Percentiles rank a stretch among this genome's conserved stretches.
Conservation (phyloP, 2,329 filamentous ascomycete genomes). For the Aureobasidium zeae region DNA sequence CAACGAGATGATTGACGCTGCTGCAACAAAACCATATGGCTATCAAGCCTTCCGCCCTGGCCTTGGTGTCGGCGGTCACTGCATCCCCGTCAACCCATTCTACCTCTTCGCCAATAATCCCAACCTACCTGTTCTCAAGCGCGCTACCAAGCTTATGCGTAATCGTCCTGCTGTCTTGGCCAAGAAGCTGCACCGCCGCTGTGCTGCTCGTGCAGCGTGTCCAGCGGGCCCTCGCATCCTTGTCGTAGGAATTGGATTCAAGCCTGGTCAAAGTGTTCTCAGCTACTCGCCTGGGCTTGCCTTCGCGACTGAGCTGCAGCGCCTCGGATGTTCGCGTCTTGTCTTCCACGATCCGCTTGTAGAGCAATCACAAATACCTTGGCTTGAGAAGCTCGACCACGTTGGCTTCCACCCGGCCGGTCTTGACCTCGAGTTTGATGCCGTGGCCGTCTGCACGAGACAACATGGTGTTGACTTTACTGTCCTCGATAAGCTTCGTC, state of each 20-base stretch:
- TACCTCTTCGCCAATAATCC: slow-evolving; percentile 42
- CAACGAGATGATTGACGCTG: slow-evolving; percentile 18
- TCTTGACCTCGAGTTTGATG: slow-evolving; percentile 18
- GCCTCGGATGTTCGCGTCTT: slow-evolving; percentile 16
- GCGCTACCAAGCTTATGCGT: slow-evolving; percentile 38
- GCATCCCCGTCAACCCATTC: slow-evolving; percentile 48
- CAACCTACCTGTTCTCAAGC: slow-evolving; percentile 39
- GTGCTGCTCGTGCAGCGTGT: slow-evolving; percentile 4
- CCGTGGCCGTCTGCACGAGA: slow-evolving; percentile 19
- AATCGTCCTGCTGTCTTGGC: slow-evolving; percentile 30
- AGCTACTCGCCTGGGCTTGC: slow-evolving; percentile 19
- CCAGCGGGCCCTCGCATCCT: slow-evolving; percentile 17
- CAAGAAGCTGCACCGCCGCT: slow-evolving; percentile 17
- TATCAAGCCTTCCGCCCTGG: slow-evolving; percentile 42
- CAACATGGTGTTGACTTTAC: slow-evolving; percentile 19
- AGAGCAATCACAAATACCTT: slow-evolving; percentile 17
- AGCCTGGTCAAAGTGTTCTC: slow-evolving; percentile 20
- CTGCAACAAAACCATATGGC: slow-evolving; percentile 34
- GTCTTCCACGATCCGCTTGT: slow-evolving; percentile 20
- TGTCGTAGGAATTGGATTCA: slow-evolving; percentile 20
- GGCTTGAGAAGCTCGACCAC: slow-evolving; percentile 18
- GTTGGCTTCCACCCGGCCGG: slow-evolving; percentile 14
- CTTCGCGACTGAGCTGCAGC: slow-evolving; percentile 18
- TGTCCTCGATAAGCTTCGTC: slow-evolving; percentile 17
- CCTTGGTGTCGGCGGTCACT: slow-evolving; percentile 47